These are phyloP conservation scores for Citropsis articulata DNA, from an alignment of 345 rosid genomes.

Conservation along the genomic window DNA sequence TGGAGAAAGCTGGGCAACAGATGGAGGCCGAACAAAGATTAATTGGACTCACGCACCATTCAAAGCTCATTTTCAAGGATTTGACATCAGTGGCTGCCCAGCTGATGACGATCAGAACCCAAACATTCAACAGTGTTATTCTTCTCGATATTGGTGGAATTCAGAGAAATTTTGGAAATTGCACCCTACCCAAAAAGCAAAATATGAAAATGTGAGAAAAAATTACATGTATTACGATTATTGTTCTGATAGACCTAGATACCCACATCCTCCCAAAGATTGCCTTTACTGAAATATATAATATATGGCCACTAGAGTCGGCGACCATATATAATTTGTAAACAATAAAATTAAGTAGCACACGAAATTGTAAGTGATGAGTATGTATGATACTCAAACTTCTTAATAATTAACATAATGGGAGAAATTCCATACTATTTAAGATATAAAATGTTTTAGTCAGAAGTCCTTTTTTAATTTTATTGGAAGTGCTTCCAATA, in stretches of 20 bases:
- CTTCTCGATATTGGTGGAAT: constrained; percentile 64
- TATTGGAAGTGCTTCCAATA: background rate
- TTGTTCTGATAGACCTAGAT: constrained; percentile 33
- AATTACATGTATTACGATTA: constrained; percentile 42
- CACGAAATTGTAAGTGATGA: background rate
- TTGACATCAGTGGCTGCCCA: constrained; percentile 42
- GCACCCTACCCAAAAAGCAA: constrained; percentile 10
- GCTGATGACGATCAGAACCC: background rate
- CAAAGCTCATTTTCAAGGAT: constrained; percentile 42
- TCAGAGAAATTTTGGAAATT: constrained; percentile 26
- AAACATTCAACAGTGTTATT: constrained; percentile 16
- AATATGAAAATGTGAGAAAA: constrained; percentile 23
- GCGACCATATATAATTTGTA: background rate
- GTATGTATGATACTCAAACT: background rate
- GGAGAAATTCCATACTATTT: background rate
- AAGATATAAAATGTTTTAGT: background rate
- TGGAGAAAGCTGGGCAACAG: constrained; percentile 63
- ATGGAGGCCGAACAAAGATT: constrained; percentile 51
- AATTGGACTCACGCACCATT: constrained; percentile 65
- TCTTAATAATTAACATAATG: background rate
- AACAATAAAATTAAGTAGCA: background rate
- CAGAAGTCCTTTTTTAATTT: background rate
- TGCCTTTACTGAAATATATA: constrained; percentile 12
- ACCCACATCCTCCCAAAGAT: constrained; percentile 27
- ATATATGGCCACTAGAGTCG: background rate